phyloP scores from a whole-genome alignment of 2,329 filamentous ascomycete genomes.

The Colletotrichum theobromicola region DNA sequence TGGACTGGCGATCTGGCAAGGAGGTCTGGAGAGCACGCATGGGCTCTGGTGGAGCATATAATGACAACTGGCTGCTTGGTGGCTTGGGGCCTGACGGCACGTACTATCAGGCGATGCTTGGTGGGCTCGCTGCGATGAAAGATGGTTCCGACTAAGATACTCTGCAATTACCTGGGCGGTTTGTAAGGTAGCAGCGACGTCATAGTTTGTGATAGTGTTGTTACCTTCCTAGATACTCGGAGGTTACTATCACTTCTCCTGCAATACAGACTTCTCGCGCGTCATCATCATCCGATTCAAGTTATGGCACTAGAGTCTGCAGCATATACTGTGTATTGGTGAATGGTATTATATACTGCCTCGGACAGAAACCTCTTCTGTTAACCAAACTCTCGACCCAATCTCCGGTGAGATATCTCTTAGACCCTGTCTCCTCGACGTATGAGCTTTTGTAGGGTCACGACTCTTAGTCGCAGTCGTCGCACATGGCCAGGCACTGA shows the following conservation, averaged over 20 bases:
- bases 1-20: neutral
- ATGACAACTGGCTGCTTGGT: neutral
- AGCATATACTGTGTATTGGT: neutral
- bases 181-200: neutral
- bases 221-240: neutral
- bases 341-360: neutral
- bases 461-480: neutral
- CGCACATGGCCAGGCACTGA: neutral
- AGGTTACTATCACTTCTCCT: neutral
- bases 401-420: neutral
- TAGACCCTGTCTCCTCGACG: too few species aligned
- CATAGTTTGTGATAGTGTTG: neutral
- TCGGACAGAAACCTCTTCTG: neutral
- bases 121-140: neutral
- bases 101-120: neutral
- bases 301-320: too few species aligned
- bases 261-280: neutral
- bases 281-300: too few species aligned
- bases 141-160: neutral
- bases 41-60: neutral
- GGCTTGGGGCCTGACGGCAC: neutral
- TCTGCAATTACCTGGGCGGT: fast-evolving
- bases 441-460: too few species aligned
- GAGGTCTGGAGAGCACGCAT: neutral
- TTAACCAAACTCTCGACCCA: neutral